Conservation (phyloP, 441 rosid species). For the Erysimum pusillum region DNA sequence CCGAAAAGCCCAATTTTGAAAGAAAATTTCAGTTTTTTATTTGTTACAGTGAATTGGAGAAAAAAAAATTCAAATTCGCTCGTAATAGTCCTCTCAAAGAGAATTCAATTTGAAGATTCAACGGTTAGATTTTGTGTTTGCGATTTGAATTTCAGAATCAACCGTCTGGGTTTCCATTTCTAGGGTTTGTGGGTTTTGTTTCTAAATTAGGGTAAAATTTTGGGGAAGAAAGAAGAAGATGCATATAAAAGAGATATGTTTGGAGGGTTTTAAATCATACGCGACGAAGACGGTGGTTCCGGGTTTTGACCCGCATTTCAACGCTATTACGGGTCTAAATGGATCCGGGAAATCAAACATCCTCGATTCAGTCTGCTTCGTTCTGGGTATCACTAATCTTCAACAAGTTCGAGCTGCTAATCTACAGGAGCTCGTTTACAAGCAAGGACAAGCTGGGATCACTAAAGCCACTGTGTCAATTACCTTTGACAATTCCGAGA, state of each 20-base stretch:
- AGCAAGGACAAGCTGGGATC: slow-evolving; percentile 99
- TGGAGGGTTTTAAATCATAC: slow-evolving; percentile 97
- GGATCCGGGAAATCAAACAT: slow-evolving; percentile 98
- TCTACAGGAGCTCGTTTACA: slow-evolving; percentile 97
- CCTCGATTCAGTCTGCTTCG: slow-evolving; percentile 95
- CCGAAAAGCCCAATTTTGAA: background rate
- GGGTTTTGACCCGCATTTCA: slow-evolving; percentile 92
- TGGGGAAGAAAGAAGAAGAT: slow-evolving; percentile 41
- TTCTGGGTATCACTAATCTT: slow-evolving; percentile 91
- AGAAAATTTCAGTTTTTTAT: background rate
- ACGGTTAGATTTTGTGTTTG: slow-evolving; percentile 5
- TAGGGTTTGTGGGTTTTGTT: slow-evolving; percentile 22
- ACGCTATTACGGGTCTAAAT: slow-evolving; percentile 90
- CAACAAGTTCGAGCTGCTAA: slow-evolving; percentile 98
- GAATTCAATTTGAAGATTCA: slow-evolving; percentile 6
- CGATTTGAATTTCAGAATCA: background rate
- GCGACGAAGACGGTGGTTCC: slow-evolving; percentile 93
- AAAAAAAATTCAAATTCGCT: slow-evolving; percentile 4
- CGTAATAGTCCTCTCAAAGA: background rate
- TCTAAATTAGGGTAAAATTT: slow-evolving; percentile 1
- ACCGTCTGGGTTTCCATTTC: slow-evolving; percentile 8
- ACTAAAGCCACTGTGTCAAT: slow-evolving; percentile 92
- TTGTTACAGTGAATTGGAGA: background rate
- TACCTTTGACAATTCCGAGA: slow-evolving; percentile 81
- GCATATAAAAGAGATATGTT: slow-evolving; percentile 87